A percentile compares a stretch with the other conserved stretches of the same genome.
These are phyloP conservation scores for Elaeis oleifera DNA, from an alignment of 202 grass and related monocot genomes.

Conservation along the genomic window DNA sequence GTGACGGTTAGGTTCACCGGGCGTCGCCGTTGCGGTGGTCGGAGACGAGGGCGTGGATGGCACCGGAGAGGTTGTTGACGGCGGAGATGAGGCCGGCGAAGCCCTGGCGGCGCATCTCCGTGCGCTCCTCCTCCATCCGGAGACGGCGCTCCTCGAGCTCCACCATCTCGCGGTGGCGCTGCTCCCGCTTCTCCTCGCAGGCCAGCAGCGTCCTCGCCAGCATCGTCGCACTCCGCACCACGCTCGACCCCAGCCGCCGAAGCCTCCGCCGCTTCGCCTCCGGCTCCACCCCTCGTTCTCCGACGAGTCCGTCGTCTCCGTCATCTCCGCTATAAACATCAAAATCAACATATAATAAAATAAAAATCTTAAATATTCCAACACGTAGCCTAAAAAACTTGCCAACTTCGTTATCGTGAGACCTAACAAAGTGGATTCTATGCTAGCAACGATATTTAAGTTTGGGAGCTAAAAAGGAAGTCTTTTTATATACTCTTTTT, in stretches of 20 bases:
- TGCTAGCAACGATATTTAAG: background rate
- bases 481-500: background rate
- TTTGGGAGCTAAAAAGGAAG: constrained; percentile 4
- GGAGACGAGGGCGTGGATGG: constrained; percentile 80
- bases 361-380: background rate
- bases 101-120: constrained; percentile 80
- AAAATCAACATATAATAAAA: background rate
- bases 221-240: constrained; percentile 85
- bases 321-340: constrained; percentile 45
- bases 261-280: constrained; percentile 61
- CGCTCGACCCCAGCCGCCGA: constrained; percentile 62
- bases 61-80: constrained; percentile 77
- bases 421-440: too few relatives aligned
- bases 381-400: background rate
- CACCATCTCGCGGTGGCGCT: constrained; percentile 72
- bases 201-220: constrained; percentile 69
- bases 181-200: constrained; percentile 92
- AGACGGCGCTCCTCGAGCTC: constrained; percentile 86
- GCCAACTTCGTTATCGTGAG: background rate
- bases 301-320: constrained; percentile 46
- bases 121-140: constrained; percentile 70
- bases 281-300: constrained; percentile 43
- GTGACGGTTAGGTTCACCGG: constrained; percentile 5
- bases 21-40: constrained; percentile 71
- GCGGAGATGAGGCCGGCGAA: constrained; percentile 71